These are phyloP conservation scores for Lodderomyces jiufengensis DNA, from an alignment of 1,139 yeast genomes.

Conservation along the genomic window DNA sequence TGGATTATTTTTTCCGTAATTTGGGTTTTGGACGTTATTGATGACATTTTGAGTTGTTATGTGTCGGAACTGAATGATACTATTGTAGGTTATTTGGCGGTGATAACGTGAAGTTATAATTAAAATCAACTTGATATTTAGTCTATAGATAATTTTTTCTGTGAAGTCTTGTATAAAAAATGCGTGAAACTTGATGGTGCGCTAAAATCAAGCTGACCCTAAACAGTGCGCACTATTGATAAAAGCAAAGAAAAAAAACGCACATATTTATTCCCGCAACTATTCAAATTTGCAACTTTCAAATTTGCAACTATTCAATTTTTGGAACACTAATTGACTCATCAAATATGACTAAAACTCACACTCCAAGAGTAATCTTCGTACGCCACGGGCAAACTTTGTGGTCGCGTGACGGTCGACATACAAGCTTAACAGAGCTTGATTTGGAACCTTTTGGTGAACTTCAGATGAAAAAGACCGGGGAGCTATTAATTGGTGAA, in stretches of 20 bases:
- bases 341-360: conserved; percentile 24
- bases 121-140: no score
- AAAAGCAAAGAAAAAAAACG: no score
- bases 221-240: no score
- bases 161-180: no score
- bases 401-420: conserved; percentile 93
- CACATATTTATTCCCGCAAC: no score
- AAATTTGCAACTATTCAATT: no score
- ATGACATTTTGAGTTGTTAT: conserved; percentile 9
- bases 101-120: no score
- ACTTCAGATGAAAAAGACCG: conserved; percentile 70
- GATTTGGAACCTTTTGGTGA: conserved; percentile 77
- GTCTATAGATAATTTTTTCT: no score
- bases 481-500: conserved; percentile 61
- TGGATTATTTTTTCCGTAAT: conserved; percentile 35
- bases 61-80: neutral
- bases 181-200: no score
- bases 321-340: no score
- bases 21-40: conserved; percentile 18
- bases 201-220: no score
- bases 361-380: conserved; percentile 72
- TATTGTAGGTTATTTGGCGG: neutral
- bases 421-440: conserved; percentile 82
- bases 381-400: conserved; percentile 91
- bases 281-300: no score